Conservation (phyloP, 2,329 filamentous ascomycete species). For the Trichoderma aggressivum region DNA sequence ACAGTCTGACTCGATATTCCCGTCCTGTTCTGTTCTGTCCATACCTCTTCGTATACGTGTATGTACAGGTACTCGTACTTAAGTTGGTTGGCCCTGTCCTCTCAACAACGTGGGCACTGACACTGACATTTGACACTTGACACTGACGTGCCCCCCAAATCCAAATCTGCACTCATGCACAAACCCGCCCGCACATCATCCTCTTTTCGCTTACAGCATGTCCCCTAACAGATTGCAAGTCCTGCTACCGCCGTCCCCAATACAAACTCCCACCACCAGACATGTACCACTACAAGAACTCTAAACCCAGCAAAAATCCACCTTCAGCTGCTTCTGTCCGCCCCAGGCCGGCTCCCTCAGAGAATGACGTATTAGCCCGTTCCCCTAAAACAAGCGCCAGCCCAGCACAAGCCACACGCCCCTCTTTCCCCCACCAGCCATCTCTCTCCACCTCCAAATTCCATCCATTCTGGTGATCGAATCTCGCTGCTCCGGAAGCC, state of each 20-base stretch:
- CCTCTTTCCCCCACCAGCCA: neutral
- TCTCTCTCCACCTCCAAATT: conserved; percentile 1
- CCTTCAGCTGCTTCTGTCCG: neutral
- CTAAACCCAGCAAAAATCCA: neutral
- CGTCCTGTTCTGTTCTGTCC: neutral
- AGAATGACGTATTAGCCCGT: conserved; percentile 1
- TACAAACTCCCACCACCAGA: neutral
- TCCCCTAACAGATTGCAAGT: neutral
- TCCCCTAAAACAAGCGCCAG: neutral
- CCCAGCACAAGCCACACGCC: conserved; percentile 7
- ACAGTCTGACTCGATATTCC: neutral
- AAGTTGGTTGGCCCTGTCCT: neutral
- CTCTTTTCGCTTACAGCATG: neutral
- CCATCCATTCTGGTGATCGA: neutral
- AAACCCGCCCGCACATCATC: neutral
- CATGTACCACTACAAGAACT: neutral
- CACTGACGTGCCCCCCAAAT: neutral
- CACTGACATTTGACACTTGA: neutral
- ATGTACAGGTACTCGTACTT: neutral
- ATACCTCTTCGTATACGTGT: neutral
- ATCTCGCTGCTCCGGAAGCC: neutral
- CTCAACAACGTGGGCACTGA: neutral
- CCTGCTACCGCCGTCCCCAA: neutral
- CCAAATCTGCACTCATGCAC: neutral
- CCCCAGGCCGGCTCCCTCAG: neutral